A percentile compares a stretch with the other conserved stretches of the same genome.
These are phyloP conservation scores for Hirschfeldia incana DNA, from an alignment of 345 rosid genomes.

Conservation along the genomic window DNA sequence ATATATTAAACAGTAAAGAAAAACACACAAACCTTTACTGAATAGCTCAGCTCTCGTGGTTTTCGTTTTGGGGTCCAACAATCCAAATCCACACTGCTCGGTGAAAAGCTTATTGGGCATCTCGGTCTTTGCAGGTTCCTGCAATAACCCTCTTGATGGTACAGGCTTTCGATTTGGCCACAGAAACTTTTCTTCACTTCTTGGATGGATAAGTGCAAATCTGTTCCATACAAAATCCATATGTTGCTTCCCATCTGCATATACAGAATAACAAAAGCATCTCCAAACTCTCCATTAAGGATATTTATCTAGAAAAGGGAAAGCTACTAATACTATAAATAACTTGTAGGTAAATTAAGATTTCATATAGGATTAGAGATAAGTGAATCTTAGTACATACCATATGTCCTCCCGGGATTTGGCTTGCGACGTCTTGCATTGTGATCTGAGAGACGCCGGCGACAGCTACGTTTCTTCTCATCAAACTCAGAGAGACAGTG, in stretches of 20 bases:
- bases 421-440: slow-evolving; percentile 98
- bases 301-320: background rate
- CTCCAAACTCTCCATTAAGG: slow-evolving; percentile 5
- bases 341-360: background rate
- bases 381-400: slow-evolving; percentile 42
- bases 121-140: slow-evolving; percentile 43
- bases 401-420: slow-evolving; percentile 54
- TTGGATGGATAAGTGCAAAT: slow-evolving; percentile 47
- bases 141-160: slow-evolving; percentile 48
- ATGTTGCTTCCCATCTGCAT: slow-evolving; percentile 71
- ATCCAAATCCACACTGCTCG: slow-evolving; percentile 45
- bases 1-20: background rate
- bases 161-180: slow-evolving; percentile 54
- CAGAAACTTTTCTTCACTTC: slow-evolving; percentile 41
- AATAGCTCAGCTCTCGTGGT: slow-evolving; percentile 25
- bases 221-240: slow-evolving; percentile 56
- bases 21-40: slow-evolving; percentile 44
- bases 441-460: slow-evolving; percentile 87
- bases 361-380: background rate
- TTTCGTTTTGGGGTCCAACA: slow-evolving; percentile 32
- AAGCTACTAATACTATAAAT: background rate
- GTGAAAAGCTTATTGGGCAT: background rate
- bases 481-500: slow-evolving; percentile 87
- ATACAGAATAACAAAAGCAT: slow-evolving; percentile 19
- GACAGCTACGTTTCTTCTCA: slow-evolving; percentile 91